Base-by-base conservation (phyloP, 495 filamentous ascomycete species). In the Hypoxylon perforatum region DNA sequence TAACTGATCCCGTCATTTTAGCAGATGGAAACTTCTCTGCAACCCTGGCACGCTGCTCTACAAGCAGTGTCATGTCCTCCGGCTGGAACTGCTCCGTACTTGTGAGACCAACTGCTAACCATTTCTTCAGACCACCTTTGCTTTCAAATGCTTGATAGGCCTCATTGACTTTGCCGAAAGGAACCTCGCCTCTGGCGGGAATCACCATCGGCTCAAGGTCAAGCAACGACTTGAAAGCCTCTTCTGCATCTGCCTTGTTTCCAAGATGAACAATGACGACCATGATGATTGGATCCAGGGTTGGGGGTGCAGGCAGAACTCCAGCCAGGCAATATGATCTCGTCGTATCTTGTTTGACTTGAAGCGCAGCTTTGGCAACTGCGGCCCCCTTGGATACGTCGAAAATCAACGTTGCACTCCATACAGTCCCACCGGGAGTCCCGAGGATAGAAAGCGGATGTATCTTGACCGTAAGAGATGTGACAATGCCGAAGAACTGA, bases 401-500 rank as follows among this genome's bases (percentile, higher is more conserved):
- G 15, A 48, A 58, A 36, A 58, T 15, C 21, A 45, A 22, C 18
- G 41, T 58, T 5, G 28, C 55, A 21, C 41, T 45, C 55, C 55
- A 58, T 45, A 58, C 41, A n/a, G 46, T 58, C 11, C 22, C 42
- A 22, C 14, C 42, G 15, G 22, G 55, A 12, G 38, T 58, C 11
- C 55, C 41, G 9, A 58, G 30, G 9, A 58, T 45, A n/a, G 55
- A 58, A 36, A 62, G 19, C 12, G 64, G 64, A 48, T 72, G 70
- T 10, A 58, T 64, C 44, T 62, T 60, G 38, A 71, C 51, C 36
- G 63, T 69, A 30, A 75, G 46, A 35, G 72, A 71, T 8, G 77
- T 81, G 18, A 84, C 71, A 51, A 83, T 66, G 17, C 80, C 80
- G 44, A 83, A 81, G 62, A 78, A 82, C 36, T 73, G 75, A 14